Conservation (phyloP, 169 alveolate species). For the Plasmodium knowlesi region DNA sequence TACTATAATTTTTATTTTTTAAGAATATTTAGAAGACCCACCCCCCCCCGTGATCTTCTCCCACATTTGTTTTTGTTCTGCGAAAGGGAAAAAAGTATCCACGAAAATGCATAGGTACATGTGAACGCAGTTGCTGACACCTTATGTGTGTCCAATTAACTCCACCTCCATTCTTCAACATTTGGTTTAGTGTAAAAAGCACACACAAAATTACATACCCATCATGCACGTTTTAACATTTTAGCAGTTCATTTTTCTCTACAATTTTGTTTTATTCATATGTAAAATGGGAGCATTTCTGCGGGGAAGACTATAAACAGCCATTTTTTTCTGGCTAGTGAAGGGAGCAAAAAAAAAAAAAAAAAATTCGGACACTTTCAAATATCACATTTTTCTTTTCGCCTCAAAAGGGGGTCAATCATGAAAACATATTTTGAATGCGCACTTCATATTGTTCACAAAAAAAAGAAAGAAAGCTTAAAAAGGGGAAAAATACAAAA, state of each 20-base stretch:
- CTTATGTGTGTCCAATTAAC: not conserved
- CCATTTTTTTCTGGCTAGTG: not conserved
- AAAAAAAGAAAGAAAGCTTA: not conserved
- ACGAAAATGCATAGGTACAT: not conserved
- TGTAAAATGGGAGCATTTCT: not conserved
- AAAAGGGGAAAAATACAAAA: not conserved
- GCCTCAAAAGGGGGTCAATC: not conserved
- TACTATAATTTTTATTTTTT: not conserved
- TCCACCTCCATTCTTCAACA: not conserved
- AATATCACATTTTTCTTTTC: not conserved
- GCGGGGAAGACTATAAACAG: not conserved
- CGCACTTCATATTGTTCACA: not conserved
- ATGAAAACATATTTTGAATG: not conserved
- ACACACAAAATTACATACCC: not conserved
- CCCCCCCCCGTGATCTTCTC: not conserved
- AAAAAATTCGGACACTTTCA: not conserved
- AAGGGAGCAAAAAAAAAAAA: not conserved
- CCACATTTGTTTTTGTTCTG: constrained; percentile 21
- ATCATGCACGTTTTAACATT: not conserved
- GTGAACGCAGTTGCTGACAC: not conserved
- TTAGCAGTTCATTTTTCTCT: not conserved
- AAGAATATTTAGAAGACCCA: constrained; percentile 1
- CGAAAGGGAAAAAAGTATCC: not conserved
- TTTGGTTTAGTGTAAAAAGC: not conserved
- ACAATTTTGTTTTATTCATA: not conserved